Percentiles rank a stretch among this genome's conserved stretches.
These are phyloP conservation scores for Entomortierella parvispora DNA, from an alignment of 192 early-diverging fungal species.

Conservation along the genomic window DNA sequence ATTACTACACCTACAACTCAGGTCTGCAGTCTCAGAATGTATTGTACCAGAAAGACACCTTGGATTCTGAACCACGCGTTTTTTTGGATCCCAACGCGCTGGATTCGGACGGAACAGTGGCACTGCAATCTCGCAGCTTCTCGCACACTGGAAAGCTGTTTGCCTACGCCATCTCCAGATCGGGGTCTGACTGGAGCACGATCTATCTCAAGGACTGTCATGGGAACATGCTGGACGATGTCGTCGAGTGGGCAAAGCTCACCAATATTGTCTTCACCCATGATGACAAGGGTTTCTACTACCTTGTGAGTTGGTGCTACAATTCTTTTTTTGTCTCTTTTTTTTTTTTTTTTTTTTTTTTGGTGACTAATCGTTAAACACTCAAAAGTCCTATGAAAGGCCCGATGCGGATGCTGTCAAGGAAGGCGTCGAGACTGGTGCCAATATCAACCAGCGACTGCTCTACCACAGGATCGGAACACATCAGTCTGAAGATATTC, in stretches of 20 bases:
- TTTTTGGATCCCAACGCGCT: slow-evolving; percentile 66
- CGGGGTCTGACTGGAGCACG: slow-evolving; percentile 76
- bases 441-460: slow-evolving; percentile 35
- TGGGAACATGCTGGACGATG: slow-evolving; percentile 50
- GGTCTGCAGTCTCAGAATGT: slow-evolving; percentile 71
- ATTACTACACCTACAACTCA: slow-evolving; percentile 75
- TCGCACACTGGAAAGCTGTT: slow-evolving; percentile 66
- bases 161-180: slow-evolving; percentile 64
- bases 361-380: neutral
- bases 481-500: slow-evolving; percentile 67
- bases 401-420: slow-evolving; percentile 25
- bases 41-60: slow-evolving; percentile 60
- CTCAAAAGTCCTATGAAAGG: slow-evolving; percentile 34
- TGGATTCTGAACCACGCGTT: slow-evolving; percentile 56
- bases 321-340: neutral
- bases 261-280: slow-evolving; percentile 65
- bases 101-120: slow-evolving; percentile 67
- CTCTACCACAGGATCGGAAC: slow-evolving; percentile 68
- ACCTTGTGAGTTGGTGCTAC: slow-evolving; percentile 39
- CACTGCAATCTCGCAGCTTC: slow-evolving; percentile 61
- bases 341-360: too few species aligned
- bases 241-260: slow-evolving; percentile 69
- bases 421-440: slow-evolving; percentile 28
- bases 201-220: slow-evolving; percentile 58
- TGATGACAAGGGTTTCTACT: slow-evolving; percentile 80